Conservation (phyloP, 164 flowering plant genomes). For the Vitis cinerea region DNA sequence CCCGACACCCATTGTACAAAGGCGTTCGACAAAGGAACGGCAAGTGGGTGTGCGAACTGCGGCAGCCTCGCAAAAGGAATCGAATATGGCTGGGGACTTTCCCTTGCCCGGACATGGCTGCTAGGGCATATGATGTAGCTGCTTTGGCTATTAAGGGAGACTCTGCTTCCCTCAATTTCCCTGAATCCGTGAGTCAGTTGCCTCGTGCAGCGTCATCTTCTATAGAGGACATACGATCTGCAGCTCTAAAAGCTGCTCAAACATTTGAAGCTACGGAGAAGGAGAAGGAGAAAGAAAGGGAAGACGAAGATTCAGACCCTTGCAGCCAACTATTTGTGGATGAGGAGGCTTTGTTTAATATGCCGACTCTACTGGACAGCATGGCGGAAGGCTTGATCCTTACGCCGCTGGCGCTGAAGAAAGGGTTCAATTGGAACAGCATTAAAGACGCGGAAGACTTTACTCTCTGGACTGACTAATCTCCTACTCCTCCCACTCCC, state of each 20-base stretch:
- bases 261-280: background rate
- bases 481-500: too few species aligned
- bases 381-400: slow-evolving; percentile 50
- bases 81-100: slow-evolving; percentile 34
- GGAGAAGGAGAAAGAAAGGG: background rate
- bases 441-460: slow-evolving; percentile 13
- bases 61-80: slow-evolving; percentile 21
- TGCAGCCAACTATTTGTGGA: slow-evolving; percentile 12
- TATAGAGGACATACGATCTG: slow-evolving; percentile 6
- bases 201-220: slow-evolving; percentile 10
- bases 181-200: background rate
- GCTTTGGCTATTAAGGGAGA: slow-evolving; percentile 26
- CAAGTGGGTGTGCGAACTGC: slow-evolving; percentile 33
- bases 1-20: slow-evolving; percentile 27
- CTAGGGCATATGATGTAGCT: slow-evolving; percentile 30
- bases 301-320: too few species aligned
- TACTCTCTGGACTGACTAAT: slow-evolving; percentile 31
- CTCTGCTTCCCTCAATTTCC: slow-evolving; percentile 24
- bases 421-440: slow-evolving; percentile 24
- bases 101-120: slow-evolving; percentile 24
- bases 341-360: slow-evolving; percentile 43
- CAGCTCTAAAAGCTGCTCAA: slow-evolving; percentile 17
- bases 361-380: slow-evolving; percentile 34
- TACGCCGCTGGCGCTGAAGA: slow-evolving; percentile 35
- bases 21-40: slow-evolving; percentile 26